These are phyloP conservation scores for Citrus glauca DNA, from an alignment of 345 rosid genomes.

Conservation along the genomic window DNA sequence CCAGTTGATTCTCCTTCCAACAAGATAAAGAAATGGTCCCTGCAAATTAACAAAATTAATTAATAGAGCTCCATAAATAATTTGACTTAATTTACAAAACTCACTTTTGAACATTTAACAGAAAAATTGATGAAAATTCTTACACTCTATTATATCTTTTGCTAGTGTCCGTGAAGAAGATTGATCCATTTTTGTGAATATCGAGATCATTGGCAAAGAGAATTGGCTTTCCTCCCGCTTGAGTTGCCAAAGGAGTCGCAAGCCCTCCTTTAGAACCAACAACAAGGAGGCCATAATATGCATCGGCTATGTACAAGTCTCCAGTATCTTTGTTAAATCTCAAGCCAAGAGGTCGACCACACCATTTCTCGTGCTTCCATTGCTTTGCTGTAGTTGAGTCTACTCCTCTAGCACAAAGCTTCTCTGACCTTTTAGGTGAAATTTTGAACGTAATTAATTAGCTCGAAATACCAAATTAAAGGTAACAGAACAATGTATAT, in stretches of 20 bases:
- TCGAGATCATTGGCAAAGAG: conserved; percentile 96
- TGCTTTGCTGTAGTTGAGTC: conserved; percentile 88
- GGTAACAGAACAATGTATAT: too few relatives aligned
- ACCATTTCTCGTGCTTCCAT: conserved; percentile 82
- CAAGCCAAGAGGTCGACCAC: conserved; percentile 88
- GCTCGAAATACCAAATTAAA: neutral
- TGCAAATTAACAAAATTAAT: conserved; percentile 19
- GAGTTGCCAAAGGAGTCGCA: conserved; percentile 76
- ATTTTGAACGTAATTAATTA: neutral
- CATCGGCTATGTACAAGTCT: conserved; percentile 83
- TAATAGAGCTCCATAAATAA: too few relatives aligned
- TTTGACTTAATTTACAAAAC: neutral
- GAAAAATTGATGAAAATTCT: conserved; percentile 13
- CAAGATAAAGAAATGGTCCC: conserved; percentile 85
- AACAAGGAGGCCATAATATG: conserved; percentile 75
- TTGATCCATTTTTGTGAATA: conserved; percentile 77
- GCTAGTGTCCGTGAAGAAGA: conserved; percentile 96
- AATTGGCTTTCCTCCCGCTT: conserved; percentile 55
- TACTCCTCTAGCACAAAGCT: conserved; percentile 64
- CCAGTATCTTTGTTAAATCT: conserved; percentile 65
- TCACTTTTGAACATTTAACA: too few relatives aligned
- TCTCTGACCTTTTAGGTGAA: conserved; percentile 61
- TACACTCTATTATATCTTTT: conserved; percentile 85
- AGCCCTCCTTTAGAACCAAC: conserved; percentile 88
- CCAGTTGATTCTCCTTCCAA: conserved; percentile 95